These are phyloP conservation scores for Naematelia aurantialba DNA, from an alignment of 768 basidiomycete genomes.

Conservation along the genomic window DNA sequence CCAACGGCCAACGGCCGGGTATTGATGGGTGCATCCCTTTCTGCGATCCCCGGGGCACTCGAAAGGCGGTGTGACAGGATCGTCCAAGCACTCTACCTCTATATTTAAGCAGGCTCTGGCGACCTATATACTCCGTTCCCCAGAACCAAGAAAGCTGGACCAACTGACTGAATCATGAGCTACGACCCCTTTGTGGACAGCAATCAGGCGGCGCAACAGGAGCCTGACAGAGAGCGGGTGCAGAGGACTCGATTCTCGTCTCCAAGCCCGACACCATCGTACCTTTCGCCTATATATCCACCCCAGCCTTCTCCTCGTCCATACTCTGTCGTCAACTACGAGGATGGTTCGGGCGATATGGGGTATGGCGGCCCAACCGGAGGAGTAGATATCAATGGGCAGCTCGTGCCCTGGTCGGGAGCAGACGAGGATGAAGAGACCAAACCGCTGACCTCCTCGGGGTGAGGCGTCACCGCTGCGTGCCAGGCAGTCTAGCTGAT, in stretches of 20 bases:
- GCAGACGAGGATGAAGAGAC: conserved; percentile 41
- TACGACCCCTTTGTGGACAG: background rate
- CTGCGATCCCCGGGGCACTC: too few relatives aligned
- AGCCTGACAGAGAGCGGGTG: too few relatives aligned
- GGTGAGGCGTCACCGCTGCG: conserved; percentile 19
- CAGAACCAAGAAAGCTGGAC: too few relatives aligned
- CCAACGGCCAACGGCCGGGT: too few relatives aligned
- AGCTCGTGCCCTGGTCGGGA: conserved; percentile 32
- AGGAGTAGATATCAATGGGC: conserved; percentile 33
- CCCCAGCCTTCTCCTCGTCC: background rate
- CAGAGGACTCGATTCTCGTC: background rate
- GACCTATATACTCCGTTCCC: too few relatives aligned
- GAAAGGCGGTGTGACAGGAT: too few relatives aligned
- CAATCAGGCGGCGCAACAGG: too few relatives aligned
- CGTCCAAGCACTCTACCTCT: too few relatives aligned
- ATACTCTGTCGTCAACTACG: background rate
- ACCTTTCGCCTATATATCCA: too few relatives aligned
- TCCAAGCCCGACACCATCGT: background rate
- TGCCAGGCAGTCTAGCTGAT: background rate
- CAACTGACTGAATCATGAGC: background rate
- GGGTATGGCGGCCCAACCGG: background rate
- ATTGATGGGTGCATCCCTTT: too few relatives aligned
- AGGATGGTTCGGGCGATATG: background rate
- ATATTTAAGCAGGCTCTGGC: background rate
- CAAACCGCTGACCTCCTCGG: conserved; percentile 31